Base-by-base conservation (phyloP, 257 asterid species). In the Perilla frutescens region DNA sequence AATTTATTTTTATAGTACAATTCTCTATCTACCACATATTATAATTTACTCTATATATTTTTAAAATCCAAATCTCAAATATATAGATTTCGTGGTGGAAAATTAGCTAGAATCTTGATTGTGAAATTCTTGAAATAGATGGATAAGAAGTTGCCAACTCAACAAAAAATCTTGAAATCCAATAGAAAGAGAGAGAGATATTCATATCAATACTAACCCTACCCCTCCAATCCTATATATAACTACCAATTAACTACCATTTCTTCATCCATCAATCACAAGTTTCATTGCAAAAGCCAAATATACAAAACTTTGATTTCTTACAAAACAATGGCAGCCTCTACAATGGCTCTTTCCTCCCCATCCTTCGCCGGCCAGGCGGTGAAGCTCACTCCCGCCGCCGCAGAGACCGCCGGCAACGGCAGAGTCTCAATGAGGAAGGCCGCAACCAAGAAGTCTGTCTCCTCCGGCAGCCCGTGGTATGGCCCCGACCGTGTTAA, bases 291-390 rank as follows among this genome's bases (percentile, higher is more conserved):
- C 45, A 57, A 37, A 49, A 75, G 37, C 61, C 67, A 26, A 3
- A 14, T 8, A 50, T 1, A 20, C 55, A 40, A 10, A 15, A 11
- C 67, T 40, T 48, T 4, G 8, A 10, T 15, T 51, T 62, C 50
- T 15, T 45, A 31, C 32, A 53, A 20, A 45, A 39, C 81, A 64
- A 83, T 83, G 87, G 87, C 91, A 3, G 65, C 91, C 64, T 80
- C 89, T 1, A 62, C 86, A 64, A 82, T 86, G 91, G 83, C 89
- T 63, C 89, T 86, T 40, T 86, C 87, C 4, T 86, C 91, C 11
- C 85, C 88, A 12, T 82, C 89, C 5, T 80, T 86, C 29, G 87
- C 84, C 77, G 87, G 88, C 32, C 66, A 80, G 72, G 85, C 88
- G 2, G 72, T 81, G 15, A 74, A 83, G 54, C 81, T 79, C 65